Conservation (phyloP, 768 basidiomycete species). For the Tubosaeta sp. region DNA sequence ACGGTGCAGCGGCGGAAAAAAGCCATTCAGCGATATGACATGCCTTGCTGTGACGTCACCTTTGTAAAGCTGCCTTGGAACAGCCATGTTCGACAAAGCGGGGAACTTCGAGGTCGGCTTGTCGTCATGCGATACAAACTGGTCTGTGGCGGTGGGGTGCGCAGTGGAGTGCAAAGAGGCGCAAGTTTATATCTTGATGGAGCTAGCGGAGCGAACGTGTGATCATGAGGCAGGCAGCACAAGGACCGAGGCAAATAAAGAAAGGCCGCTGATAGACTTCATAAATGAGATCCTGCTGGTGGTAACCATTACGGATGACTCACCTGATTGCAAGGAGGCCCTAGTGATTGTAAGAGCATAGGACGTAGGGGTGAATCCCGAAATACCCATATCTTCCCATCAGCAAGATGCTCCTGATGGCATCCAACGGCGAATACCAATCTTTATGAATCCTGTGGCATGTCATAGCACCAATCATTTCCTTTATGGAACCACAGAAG, state of each 20-base stretch:
- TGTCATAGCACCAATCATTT: background rate
- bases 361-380: background rate
- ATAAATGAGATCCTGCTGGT: background rate
- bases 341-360: background rate
- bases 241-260: background rate
- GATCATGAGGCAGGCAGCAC: background rate
- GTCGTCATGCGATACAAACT: background rate
- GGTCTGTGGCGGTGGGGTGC: background rate
- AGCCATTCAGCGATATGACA: background rate
- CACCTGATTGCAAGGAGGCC: background rate
- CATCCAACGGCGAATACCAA: background rate
- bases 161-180: background rate
- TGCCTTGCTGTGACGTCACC: background rate
- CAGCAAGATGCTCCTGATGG: conserved; percentile 1
- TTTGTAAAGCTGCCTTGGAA: background rate
- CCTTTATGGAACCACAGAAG: background rate
- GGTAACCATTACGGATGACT: background rate
- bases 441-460: background rate
- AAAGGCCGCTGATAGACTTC: background rate
- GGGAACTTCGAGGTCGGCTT: background rate
- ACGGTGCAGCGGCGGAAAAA: background rate
- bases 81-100: background rate
- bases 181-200: background rate
- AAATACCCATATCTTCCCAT: background rate
- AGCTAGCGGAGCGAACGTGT: background rate